A percentile compares a stretch with the other conserved stretches of the same genome.
These are phyloP conservation scores for Apiospora hydei DNA, from an alignment of 2,329 filamentous ascomycete genomes.

Conservation along the genomic window DNA sequence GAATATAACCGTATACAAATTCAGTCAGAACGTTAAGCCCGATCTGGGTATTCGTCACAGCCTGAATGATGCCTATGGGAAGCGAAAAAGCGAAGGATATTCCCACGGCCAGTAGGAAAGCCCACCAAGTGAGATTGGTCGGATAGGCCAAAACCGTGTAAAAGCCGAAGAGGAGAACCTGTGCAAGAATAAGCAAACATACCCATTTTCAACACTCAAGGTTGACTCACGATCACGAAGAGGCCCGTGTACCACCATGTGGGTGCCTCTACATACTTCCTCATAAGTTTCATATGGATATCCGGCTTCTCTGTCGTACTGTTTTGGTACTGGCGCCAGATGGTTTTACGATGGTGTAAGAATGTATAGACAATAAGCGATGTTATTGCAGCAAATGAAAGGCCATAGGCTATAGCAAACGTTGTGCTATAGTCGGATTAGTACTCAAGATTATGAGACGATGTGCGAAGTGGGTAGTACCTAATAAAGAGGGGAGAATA, in stretches of 20 bases:
- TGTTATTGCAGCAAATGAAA: constrained; percentile 76
- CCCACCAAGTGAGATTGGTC: constrained; percentile 77
- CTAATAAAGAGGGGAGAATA: constrained; percentile 74
- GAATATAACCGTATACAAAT: constrained; percentile 78
- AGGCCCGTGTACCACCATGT: constrained; percentile 69
- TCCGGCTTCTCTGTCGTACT: constrained; percentile 67
- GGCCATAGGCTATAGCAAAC: constrained; percentile 73
- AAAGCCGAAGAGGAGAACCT: constrained; percentile 63
- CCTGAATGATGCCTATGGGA: constrained; percentile 74
- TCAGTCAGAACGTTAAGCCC: constrained; percentile 78
- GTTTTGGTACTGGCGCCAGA: constrained; percentile 68
- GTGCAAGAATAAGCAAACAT: constrained; percentile 27
- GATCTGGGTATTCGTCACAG: constrained; percentile 74
- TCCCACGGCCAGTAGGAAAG: constrained; percentile 70
- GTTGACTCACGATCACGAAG: constrained; percentile 57
- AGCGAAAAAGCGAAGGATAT: constrained; percentile 71
- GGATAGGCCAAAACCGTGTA: constrained; percentile 65
- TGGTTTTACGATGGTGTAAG: constrained; percentile 71
- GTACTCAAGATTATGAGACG: constrained; percentile 23
- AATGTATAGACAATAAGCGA: constrained; percentile 73
- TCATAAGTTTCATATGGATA: constrained; percentile 71
- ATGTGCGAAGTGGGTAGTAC: constrained; percentile 36
- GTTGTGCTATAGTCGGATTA: constrained; percentile 64
- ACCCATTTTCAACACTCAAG: not conserved
- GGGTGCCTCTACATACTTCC: constrained; percentile 67